A percentile compares a stretch with the other conserved stretches of the same genome.
Conservation (phyloP, 2,329 filamentous ascomycete genomes). For the Sclerotinia glacialis region DNA sequence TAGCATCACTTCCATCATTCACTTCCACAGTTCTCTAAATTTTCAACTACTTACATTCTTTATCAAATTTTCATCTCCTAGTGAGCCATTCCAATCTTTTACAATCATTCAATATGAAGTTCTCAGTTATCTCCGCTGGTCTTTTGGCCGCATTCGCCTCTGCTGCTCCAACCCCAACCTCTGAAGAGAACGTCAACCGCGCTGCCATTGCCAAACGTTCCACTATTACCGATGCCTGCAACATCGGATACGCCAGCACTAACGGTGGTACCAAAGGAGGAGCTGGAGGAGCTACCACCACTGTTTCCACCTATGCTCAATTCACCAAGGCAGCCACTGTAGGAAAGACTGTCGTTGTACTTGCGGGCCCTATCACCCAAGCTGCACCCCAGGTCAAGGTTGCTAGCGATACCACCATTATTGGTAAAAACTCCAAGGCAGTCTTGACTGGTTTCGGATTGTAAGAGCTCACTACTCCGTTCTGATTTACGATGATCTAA, state of each 20-base stretch:
- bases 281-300: slow-evolving; percentile 45
- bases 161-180: slow-evolving; percentile 21
- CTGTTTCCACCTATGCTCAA: slow-evolving; percentile 46
- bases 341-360: slow-evolving; percentile 14
- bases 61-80: background rate
- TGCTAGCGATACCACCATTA: slow-evolving; percentile 20
- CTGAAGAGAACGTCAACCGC: slow-evolving; percentile 9
- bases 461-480: background rate
- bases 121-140: slow-evolving; percentile 17
- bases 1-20: background rate
- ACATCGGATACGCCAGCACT: slow-evolving; percentile 46
- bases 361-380: slow-evolving; percentile 11
- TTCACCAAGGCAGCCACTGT: slow-evolving; percentile 32
- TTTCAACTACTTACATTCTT: background rate
- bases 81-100: background rate
- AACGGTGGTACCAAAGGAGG: slow-evolving; percentile 48
- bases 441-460: slow-evolving; percentile 18
- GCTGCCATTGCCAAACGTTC: slow-evolving; percentile 45
- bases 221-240: slow-evolving; percentile 36
- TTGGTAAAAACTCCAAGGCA: slow-evolving; percentile 2
- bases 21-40: slow-evolving; percentile 8
- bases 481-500: background rate
- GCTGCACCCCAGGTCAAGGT: slow-evolving; percentile 8
- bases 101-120: slow-evolving; percentile 18
- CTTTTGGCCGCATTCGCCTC: slow-evolving; percentile 17